Conservation (phyloP, 2,329 filamentous ascomycete genomes). For the Tolypocladium nubicola region DNA sequence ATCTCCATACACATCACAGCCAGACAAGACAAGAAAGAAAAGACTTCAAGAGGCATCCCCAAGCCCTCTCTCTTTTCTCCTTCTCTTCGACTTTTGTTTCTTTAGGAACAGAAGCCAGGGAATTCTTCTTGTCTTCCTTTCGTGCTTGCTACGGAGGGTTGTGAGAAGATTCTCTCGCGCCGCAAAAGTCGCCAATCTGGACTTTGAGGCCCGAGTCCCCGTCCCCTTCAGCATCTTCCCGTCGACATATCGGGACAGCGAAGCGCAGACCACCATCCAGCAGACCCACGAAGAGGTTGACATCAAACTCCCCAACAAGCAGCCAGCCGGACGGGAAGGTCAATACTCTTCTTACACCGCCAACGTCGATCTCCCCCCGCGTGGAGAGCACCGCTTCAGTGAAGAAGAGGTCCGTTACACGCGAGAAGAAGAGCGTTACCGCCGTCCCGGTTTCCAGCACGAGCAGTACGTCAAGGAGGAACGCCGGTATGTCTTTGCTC, state of each 20-base stretch:
- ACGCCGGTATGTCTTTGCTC: conserved; percentile 35
- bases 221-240: conserved; percentile 99
- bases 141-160: conserved; percentile 47
- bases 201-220: conserved; percentile 99
- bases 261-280: conserved; percentile 38
- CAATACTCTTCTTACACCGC: conserved; percentile 66
- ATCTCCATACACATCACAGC: conserved; percentile 23
- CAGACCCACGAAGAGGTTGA: conserved; percentile 81
- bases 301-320: conserved; percentile 58
- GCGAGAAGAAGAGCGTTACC: conserved; percentile 66
- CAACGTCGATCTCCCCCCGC: conserved; percentile 53
- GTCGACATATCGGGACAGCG: conserved; percentile 75
- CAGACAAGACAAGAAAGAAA: conserved; percentile 20
- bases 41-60: conserved; percentile 22
- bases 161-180: conserved; percentile 59
- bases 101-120: conserved; percentile 52
- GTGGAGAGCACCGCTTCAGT: conserved; percentile 51
- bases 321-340: conserved; percentile 97
- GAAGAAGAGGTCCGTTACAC: conserved; percentile 80
- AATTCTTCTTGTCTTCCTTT: conserved; percentile 61
- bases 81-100: conserved; percentile 40
- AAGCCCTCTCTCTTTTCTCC: conserved; percentile 20
- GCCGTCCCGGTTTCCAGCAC: conserved; percentile 56
- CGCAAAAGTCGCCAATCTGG: conserved; percentile 88
- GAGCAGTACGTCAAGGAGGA: conserved; percentile 41